These are phyloP conservation scores for Sordaria brevicollis DNA, from an alignment of 495 filamentous ascomycete genomes.

Conservation along the genomic window DNA sequence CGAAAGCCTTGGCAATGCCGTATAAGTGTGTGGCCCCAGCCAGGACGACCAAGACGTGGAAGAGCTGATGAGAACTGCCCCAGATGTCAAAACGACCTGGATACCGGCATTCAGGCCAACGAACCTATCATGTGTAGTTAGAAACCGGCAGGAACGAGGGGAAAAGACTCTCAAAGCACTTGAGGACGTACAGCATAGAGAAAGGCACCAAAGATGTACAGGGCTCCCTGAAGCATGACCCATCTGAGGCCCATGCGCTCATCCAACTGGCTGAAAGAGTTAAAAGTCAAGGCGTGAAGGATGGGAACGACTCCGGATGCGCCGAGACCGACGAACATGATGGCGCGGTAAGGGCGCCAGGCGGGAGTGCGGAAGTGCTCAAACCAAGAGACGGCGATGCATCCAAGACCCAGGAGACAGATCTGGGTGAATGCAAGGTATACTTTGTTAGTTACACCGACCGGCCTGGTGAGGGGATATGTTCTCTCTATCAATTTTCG, in stretches of 20 bases:
- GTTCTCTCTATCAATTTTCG: not conserved
- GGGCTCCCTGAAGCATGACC: conserved; percentile 61
- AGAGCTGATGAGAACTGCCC: conserved; percentile 72
- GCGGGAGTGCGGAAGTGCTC: conserved; percentile 72
- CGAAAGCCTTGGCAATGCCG: conserved; percentile 47
- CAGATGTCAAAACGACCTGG: conserved; percentile 65
- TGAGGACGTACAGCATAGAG: conserved; percentile 54
- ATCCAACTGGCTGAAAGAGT: conserved; percentile 35
- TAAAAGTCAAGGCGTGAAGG: conserved; percentile 55
- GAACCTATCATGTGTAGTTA: conserved; percentile 18
- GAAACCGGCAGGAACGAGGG: not conserved
- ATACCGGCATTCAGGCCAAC: conserved; percentile 51
- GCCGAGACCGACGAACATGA: conserved; percentile 87
- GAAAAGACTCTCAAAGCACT: not conserved
- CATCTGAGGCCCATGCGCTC: conserved; percentile 72
- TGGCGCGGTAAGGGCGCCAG: conserved; percentile 76
- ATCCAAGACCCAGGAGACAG: conserved; percentile 61
- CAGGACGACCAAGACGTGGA: conserved; percentile 61
- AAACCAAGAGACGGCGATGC: conserved; percentile 61
- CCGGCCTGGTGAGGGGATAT: not conserved
- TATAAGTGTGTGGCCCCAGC: conserved; percentile 56
- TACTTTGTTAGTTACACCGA: not conserved
- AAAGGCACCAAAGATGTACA: conserved; percentile 80
- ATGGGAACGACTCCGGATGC: conserved; percentile 73
- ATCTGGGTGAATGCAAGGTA: conserved; percentile 48